Evolutionary conservation across 1,139 yeast species (phyloP).

Genomic region (Diutina neorugosa): DNA sequence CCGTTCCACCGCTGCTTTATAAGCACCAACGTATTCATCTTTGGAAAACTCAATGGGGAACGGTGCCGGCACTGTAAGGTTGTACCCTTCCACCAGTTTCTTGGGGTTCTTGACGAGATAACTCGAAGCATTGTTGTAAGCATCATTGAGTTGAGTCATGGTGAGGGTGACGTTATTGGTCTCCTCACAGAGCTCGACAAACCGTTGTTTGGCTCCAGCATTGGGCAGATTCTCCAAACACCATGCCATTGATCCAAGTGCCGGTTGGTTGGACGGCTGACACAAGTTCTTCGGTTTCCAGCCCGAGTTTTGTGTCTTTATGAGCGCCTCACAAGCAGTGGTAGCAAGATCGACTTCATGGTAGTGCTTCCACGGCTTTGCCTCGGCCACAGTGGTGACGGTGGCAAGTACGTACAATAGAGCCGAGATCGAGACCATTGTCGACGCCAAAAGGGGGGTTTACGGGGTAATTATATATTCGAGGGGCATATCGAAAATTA

Average conservation of each 20-base stretch:
- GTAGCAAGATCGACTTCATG: neutral
- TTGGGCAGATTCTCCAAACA: conserved; percentile 19
- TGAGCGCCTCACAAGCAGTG: neutral
- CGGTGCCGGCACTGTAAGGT: neutral
- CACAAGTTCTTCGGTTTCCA: conserved; percentile 5
- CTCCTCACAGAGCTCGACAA: conserved; percentile 15
- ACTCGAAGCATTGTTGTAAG: conserved; percentile 27
- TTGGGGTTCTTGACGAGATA: conserved; percentile 16
- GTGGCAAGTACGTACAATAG: neutral
- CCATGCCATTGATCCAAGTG: conserved; percentile 27
- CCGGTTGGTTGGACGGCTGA: conserved; percentile 15
- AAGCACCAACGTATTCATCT: neutral
- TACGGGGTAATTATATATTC: neutral
- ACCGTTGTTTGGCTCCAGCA: conserved; percentile 11
- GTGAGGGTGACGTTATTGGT: conserved; percentile 15
- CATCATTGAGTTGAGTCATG: conserved; percentile 14
- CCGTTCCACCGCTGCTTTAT: neutral
- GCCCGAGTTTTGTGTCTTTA: neutral
- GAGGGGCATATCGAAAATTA: neutral
- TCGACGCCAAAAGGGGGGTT: neutral
- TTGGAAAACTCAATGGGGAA: neutral
- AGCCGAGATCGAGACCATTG: neutral
- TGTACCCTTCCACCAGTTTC: neutral
- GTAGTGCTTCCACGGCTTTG: neutral
- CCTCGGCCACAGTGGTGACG: neutral